Conservation (phyloP, 202 grass and related monocot genomes). For the Bolboschoenoplectus hybrid region DNA sequence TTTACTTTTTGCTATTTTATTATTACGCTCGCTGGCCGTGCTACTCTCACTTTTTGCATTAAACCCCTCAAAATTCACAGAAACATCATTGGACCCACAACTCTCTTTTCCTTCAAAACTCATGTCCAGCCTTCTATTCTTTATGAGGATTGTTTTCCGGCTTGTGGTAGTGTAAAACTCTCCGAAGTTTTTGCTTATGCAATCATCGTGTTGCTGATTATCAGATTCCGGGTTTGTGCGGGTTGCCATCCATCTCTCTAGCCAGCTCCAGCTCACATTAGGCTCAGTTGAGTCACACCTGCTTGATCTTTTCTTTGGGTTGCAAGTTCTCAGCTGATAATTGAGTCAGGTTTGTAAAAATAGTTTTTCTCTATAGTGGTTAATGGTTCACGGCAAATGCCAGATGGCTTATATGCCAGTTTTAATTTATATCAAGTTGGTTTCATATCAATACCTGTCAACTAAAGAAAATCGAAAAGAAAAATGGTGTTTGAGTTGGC, state of each 20-base stretch:
- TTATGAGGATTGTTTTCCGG: constrained; percentile 55
- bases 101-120: constrained; percentile 85
- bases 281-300: constrained; percentile 52
- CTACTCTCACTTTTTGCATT: constrained; percentile 40
- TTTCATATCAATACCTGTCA: constrained; percentile 7
- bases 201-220: constrained; percentile 46
- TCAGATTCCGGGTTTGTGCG: constrained; percentile 53
- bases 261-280: constrained; percentile 96
- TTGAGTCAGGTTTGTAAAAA: not conserved
- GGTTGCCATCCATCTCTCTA: constrained; percentile 99
- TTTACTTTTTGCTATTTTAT: constrained; percentile 47
- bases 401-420: not conserved
- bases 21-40: constrained; percentile 41
- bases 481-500: not conserved
- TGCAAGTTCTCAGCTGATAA: constrained; percentile 67
- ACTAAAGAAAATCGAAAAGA: not conserved
- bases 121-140: constrained; percentile 54
- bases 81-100: constrained; percentile 93
- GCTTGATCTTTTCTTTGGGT: constrained; percentile 62
- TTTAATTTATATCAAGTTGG: not conserved
- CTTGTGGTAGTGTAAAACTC: constrained; percentile 33
- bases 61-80: constrained; percentile 75
- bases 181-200: constrained; percentile 62
- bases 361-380: too few relatives aligned
- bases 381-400: not conserved